phyloP scores from a whole-genome alignment of 1,284 basidiomycete genomes.

The Fomitiporia mediterranea region DNA sequence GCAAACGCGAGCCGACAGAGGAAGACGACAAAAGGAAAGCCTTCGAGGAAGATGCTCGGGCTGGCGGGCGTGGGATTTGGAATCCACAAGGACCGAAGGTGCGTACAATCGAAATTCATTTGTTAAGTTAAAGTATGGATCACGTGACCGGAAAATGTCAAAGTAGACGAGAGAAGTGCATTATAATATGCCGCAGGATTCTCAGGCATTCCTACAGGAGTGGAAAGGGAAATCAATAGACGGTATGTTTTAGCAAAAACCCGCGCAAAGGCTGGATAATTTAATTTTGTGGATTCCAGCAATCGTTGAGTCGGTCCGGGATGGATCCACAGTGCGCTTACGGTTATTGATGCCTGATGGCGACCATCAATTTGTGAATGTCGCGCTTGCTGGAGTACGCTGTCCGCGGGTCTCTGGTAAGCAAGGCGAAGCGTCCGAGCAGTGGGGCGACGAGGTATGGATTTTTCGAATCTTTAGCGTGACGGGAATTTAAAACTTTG shows the following conservation, averaged over 20 bases:
- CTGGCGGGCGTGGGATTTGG: conserved; percentile 81
- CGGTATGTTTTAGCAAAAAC: conserved; percentile 43
- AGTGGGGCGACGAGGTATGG: conserved; percentile 80
- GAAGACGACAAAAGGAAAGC: conserved; percentile 75
- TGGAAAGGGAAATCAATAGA: conserved; percentile 90
- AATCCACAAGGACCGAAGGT: conserved; percentile 80
- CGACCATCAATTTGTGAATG: conserved; percentile 84
- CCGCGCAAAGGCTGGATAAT: not conserved
- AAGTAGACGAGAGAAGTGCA: conserved; percentile 67
- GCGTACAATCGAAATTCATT: conserved; percentile 23
- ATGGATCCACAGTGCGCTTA: conserved; percentile 87
- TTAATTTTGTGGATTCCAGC: conserved; percentile 40
- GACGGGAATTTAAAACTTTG: too few species aligned
- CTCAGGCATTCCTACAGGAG: conserved; percentile 83
- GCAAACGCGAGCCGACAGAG: conserved; percentile 70
- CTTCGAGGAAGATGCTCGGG: conserved; percentile 75
- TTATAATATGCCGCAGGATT: conserved; percentile 88
- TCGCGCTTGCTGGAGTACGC: conserved; percentile 83
- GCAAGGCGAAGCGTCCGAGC: conserved; percentile 74
- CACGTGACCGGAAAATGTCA: conserved; percentile 19
- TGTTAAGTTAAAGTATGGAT: not conserved
- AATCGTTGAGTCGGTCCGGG: conserved; percentile 90
- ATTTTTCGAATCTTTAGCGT: too few species aligned
- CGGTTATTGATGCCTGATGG: conserved; percentile 85
- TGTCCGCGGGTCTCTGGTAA: conserved; percentile 69